These are phyloP conservation scores for Suillus occidentalis DNA, from an alignment of 768 basidiomycete species.

Conservation along the genomic window DNA sequence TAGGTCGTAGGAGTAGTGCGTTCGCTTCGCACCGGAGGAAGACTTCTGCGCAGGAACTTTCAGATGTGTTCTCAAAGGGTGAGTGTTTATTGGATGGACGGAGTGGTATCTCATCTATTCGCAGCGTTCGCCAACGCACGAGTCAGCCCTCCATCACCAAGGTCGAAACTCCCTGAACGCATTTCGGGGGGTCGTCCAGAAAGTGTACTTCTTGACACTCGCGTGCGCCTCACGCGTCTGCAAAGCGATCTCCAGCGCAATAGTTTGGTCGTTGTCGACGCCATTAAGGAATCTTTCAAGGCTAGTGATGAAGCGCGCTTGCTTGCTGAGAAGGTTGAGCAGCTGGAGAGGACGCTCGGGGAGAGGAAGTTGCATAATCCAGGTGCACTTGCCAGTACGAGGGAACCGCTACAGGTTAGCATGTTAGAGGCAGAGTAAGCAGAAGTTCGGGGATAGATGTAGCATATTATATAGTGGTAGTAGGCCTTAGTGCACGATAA, in stretches of 20 bases:
- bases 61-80: constrained; percentile 26
- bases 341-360: constrained; percentile 20
- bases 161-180: not conserved
- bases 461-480: not conserved
- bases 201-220: constrained; percentile 13
- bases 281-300: constrained; percentile 18
- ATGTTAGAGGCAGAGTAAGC: constrained; percentile 22
- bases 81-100: not conserved
- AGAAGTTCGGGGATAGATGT: not conserved
- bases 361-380: constrained; percentile 2
- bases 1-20: not conserved
- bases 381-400: not conserved
- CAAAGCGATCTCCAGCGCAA: constrained; percentile 13
- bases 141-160: not conserved
- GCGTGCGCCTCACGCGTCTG: constrained; percentile 6
- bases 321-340: constrained; percentile 26
- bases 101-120: not conserved
- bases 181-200: not conserved
- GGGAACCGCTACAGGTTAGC: constrained; percentile 13
- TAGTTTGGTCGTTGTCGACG: constrained; percentile 14
- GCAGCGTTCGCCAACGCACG: constrained; percentile 26
- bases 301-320: constrained; percentile 16
- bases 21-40: not conserved
- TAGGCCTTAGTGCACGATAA: not conserved
- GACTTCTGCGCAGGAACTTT: constrained; percentile 1